Base-by-base conservation (phyloP, 2,329 filamentous ascomycete genomes). In the Rhinocladiella mackenziei region DNA sequence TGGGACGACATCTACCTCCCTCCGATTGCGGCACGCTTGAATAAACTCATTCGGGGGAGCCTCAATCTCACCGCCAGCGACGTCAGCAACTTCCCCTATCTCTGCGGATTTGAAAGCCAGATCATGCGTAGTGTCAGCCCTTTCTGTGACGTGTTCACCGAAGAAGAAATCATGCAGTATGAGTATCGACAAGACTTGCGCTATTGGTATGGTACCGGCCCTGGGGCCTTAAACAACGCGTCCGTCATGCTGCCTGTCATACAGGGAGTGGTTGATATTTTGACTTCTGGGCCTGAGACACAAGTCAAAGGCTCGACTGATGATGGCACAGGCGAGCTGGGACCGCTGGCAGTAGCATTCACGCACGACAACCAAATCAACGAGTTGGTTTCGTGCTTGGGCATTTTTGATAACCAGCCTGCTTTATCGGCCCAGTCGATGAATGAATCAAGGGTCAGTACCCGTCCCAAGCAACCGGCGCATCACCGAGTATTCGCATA, bases 91-190 rank as follows among this genome's bases (percentile, higher is more conserved):
- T 80, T 85, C 39, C 79, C 80, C 0, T 83, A 85, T 55, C 69
- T 84, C 11, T 86, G 82, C 54, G 81, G 80, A 2, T 86, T 82
- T 45, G 82, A 86, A 56, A 78, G 74, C 3, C 81, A 84, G 57
- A 83, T 85, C 51, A 77, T 71, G 0, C 80, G 81, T 1, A 65
- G 62, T 1, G 60, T 77, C 3, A 82, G 77, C 3, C 77, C 80
- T 0, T 86, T 77, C 67, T 85, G 82, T 58, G 66, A 67, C 38
- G 68, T 82, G 11, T 80, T 83, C 55, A 80, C 74, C 2, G 68
- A 81, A 23, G 67, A 77, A 2, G 82, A 86, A 60, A 69, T 83
- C 42, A 66, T 73, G 20, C 64, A 75, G 53, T 85, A 84, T 53
- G 80, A 84, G 56, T 86, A 85, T 59, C 70, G 73, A 1, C 80